Base-by-base conservation (phyloP, 2,329 filamentous ascomycete species). In the Cordyceps javanica region DNA sequence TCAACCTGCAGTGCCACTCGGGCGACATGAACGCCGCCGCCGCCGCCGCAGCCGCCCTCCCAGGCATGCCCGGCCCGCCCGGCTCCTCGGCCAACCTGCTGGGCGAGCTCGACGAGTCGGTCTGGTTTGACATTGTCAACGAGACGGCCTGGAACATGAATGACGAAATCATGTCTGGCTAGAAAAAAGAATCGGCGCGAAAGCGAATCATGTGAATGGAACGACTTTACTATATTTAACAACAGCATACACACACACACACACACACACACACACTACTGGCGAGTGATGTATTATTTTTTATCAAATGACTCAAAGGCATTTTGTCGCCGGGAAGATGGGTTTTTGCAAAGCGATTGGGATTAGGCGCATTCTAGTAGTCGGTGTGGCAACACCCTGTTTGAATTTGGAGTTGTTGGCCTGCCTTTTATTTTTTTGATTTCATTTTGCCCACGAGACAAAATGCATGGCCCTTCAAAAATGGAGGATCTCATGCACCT, bases 1-100 rank as follows among this genome's bases (percentile, higher is more conserved):
- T 71, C 9, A 65, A 63, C 46, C 61, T 70, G 50, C 69, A 71
- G 59, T 60, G 69, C n/a, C 69, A 71, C 57, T 58, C 68, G 13
- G 58, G 36, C 11, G 61, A 62, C 21, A 52, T 63, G 11, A 64
- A 69, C 32, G 57, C 65, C 2, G 44, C 44, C 0, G 48, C 21
- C 0, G 48, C 21, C 0, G 48, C 48, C 3, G 53, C 53, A 5
- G 42, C 23, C 1, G 32, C 38, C 4, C 13, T 48, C 11, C 59
- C 67, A 30, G 61, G 62, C 14, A 60, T 66, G 2, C 63, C 63
- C 13, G 61, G 62, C 28, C 63, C 45, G 26, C 44, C 54, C n/a
- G 46, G 53, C 2, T 46, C 46, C 3, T 59, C 58, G 19, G 53
- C 50, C 26, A 41, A 48, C 6, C 39, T 59, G 19, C 28, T 56